Base-by-base conservation (phyloP, 1,139 yeast species). In the Saccharomyces uvarum region DNA sequence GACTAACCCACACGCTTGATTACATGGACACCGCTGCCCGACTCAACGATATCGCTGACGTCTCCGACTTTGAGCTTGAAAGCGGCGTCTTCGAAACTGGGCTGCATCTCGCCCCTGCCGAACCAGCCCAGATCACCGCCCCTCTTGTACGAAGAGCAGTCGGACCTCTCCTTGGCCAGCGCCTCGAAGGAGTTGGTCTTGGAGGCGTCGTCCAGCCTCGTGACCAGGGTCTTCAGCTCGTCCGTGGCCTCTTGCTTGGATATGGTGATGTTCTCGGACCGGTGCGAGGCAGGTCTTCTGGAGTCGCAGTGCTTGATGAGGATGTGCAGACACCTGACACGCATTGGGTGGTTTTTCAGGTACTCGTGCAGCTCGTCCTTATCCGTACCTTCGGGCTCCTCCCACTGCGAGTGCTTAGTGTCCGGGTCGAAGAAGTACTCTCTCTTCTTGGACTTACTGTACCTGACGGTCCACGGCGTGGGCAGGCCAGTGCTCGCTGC, bases 111-210 rank as follows among this genome's bases (percentile, higher is more conserved):
- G 42, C 97, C 97, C 57, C 79, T 82, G 26, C 88, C 89, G 68
- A 93, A 93, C 68, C 75, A 83, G 0, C 99, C 99, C 64, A 93
- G 77, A 69, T 93, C 99, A 48, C 99, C 99, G 28, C 90, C 90
- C 65, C 88, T 83, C 49, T 86, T 76, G 63, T 88, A 96, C 8
- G 96, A 86, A 24, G 88, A 80, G 70, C 98, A 90, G 69, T 93
- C 99, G 60, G 95, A 86, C 67, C 89, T 95, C 3, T 90, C 81
- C 51, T 76, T 69, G 0, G 98, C 98, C 60, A 91, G 73, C 49
- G 87, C 88, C 48, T 80, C 80, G 52, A 93, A 78, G 19, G 83
- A 77, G 31, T 78, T 63, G 14, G 51, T 51, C 24, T 51, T 51
- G 13, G 53, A 74, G 49, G 84, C 88, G n/a, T 96, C 96, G 42